Percentiles rank a stretch among this genome's conserved stretches.
Conservation (phyloP, 257 asterid species). For the Capsicum pubescens region DNA sequence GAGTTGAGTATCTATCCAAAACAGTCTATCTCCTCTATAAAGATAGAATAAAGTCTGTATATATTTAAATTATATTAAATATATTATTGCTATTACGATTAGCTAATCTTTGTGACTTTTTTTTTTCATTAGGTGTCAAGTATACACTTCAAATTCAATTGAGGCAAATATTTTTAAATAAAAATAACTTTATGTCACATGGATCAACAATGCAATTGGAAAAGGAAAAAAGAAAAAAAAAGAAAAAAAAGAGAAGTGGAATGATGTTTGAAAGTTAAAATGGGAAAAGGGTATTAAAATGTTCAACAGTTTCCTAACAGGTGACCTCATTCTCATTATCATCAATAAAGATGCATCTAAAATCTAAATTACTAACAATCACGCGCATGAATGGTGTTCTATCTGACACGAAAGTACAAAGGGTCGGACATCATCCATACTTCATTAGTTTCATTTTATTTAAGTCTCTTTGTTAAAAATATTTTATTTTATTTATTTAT, state of each 20-base stretch:
- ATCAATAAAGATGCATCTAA: neutral
- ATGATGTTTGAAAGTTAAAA: neutral
- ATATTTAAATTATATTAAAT: too few relatives aligned
- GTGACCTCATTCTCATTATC: constrained; percentile 44
- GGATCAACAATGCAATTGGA: neutral
- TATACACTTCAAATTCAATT: neutral
- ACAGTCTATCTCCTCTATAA: too few relatives aligned
- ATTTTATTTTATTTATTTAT: too few relatives aligned
- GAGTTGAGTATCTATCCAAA: too few relatives aligned
- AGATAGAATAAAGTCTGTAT: too few relatives aligned
- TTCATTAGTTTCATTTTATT: too few relatives aligned
- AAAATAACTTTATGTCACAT: neutral
- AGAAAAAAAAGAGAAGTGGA: too few relatives aligned
- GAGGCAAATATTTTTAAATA: neutral
- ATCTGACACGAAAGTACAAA: constrained; percentile 21
- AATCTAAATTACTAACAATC: constrained; percentile 7
- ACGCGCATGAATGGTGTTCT: constrained; percentile 43
- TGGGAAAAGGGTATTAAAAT: neutral
- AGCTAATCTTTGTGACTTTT: too few relatives aligned
- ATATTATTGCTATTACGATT: too few relatives aligned
- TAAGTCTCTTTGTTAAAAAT: too few relatives aligned
- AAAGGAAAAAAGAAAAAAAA: neutral
- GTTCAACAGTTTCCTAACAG: constrained; percentile 40
- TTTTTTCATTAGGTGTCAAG: neutral
- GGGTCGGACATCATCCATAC: neutral